Evolutionary conservation across 345 rosid genomes (phyloP), one percentile per base, ranked within the genome.

Genomic region (Pseudoturritis turrita): DNA sequence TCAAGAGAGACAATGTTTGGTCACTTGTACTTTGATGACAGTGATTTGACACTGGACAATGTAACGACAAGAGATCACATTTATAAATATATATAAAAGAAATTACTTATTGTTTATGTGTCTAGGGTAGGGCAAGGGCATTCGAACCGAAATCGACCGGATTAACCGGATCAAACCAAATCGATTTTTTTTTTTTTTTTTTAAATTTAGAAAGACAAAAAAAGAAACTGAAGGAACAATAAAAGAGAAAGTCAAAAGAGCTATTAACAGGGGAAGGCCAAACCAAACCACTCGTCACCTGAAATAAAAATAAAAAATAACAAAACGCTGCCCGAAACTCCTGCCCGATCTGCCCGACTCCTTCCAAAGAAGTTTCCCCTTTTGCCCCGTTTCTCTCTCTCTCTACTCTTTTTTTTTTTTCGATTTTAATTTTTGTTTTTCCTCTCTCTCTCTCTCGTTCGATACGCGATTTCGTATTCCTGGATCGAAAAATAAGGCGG

Each of bases 291-390:
- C 28, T n/a, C 61, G 39, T 47, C 39, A 50, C 35, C 66, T 62
- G 67, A 29, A 28, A 43, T 22, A 22, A 18, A 1, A 25, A 52
- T 8, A 28, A 18, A 26, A 23, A 7, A 41, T 23, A 21, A 14
- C 0, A 40, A 41, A 36, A 8, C 3, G 3, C 67, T 83, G 85
- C 84, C 88, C 83, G 61, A 18, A 17, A 15, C 4, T 19, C 22
- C 37, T 82, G 80, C 85, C 84, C 87, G 76, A 62, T 29, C 85
- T 86, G 74, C 88, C 91, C 86, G 29, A 43, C 13, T 52, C 2
- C 10, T 59, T 35, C 59, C 11, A 11, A 59, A 15, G 67, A 58
- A 12, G 39, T 79, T 66, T 77, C 29, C 74, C 26, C 81, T 70
- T 79, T 81, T 56, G 60, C 82, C 70, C 71, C 78, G 76, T 62